These are phyloP conservation scores for Pyracantha coccinea DNA, from an alignment of 331 rosid species.

Conservation along the genomic window DNA sequence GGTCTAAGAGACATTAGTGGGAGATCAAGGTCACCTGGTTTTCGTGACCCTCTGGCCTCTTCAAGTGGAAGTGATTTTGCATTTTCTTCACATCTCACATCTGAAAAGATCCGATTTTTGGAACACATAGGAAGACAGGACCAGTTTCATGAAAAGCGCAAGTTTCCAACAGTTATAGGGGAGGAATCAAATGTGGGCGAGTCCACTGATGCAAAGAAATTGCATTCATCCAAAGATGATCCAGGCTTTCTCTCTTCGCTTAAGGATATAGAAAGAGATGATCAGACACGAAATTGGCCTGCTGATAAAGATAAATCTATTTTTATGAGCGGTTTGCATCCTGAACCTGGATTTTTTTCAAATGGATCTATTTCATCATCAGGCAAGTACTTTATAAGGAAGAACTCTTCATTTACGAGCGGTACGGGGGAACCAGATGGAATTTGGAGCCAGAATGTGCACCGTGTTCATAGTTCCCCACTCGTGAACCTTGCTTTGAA, in stretches of 20 bases:
- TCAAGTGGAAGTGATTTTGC: slow-evolving; percentile 22
- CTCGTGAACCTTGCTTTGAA: slow-evolving; percentile 20
- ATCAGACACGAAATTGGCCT: not conserved
- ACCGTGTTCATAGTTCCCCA: slow-evolving; percentile 21
- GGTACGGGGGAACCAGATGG: slow-evolving; percentile 33
- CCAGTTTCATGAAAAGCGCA: slow-evolving; percentile 35
- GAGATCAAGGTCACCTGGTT: slow-evolving; percentile 38
- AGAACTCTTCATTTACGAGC: slow-evolving; percentile 31
- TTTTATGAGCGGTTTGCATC: slow-evolving; percentile 27
- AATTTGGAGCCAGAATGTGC: slow-evolving; percentile 19
- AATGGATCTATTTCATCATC: slow-evolving; percentile 24
- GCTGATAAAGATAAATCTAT: slow-evolving; percentile 17
- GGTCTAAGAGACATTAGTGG: slow-evolving; percentile 39
- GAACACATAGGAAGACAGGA: slow-evolving; percentile 34
- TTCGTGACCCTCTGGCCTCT: slow-evolving; percentile 30
- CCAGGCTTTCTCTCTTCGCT: slow-evolving; percentile 12
- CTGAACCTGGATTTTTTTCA: slow-evolving; percentile 36
- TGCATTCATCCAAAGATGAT: slow-evolving; percentile 12
- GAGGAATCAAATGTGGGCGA: slow-evolving; percentile 20
- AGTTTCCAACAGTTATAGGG: slow-evolving; percentile 24
- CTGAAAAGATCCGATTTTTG: slow-evolving; percentile 25
- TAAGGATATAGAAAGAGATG: slow-evolving; percentile 24
- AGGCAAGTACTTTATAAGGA: slow-evolving; percentile 22
- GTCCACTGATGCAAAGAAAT: slow-evolving; percentile 10
- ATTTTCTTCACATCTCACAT: slow-evolving; percentile 30